These are phyloP conservation scores for Chalara sp. DNA, from an alignment of 2,329 filamentous ascomycete genomes.

Conservation along the genomic window DNA sequence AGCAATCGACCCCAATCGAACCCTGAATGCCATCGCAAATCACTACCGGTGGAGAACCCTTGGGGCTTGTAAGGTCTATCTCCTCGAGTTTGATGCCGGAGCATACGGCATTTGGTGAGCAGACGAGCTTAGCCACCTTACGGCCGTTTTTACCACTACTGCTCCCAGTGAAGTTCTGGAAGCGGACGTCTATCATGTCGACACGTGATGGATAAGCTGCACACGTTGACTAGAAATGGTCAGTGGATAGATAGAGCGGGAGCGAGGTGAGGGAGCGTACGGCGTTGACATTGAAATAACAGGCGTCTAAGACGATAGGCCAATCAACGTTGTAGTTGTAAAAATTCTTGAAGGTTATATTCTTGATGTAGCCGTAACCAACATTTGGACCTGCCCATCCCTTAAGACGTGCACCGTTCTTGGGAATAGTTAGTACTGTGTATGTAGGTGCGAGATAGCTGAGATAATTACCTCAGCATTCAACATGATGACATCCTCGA, in stretches of 20 bases:
- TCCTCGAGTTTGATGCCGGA: too few relatives aligned
- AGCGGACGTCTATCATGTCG: constrained; percentile 48
- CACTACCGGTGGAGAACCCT: too few relatives aligned
- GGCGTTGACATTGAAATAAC: constrained; percentile 55
- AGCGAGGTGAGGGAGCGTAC: constrained; percentile 18
- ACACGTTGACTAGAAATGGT: constrained; percentile 37
- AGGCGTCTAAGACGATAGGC: constrained; percentile 58
- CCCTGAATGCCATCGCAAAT: too few relatives aligned
- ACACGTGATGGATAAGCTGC: constrained; percentile 46
- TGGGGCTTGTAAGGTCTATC: too few relatives aligned
- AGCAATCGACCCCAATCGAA: too few relatives aligned
- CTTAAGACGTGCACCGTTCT: constrained; percentile 64
- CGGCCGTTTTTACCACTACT: constrained; percentile 40
- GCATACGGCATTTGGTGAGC: constrained; percentile 23
- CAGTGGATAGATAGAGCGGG: too few relatives aligned
- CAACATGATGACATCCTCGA: constrained; percentile 52
- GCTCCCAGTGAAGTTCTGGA: constrained; percentile 49
- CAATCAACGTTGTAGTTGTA: constrained; percentile 56
- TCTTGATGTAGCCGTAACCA: constrained; percentile 52
- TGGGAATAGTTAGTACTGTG: too few relatives aligned
- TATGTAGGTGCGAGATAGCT: too few relatives aligned
- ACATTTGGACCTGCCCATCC: constrained; percentile 61
- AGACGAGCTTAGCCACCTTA: constrained; percentile 39
- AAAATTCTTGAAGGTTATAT: constrained; percentile 62
- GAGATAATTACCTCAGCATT: constrained; percentile 33